phyloP scores from a whole-genome alignment of 345 rosid genomes.

The Eucalyptus dawsonii region DNA sequence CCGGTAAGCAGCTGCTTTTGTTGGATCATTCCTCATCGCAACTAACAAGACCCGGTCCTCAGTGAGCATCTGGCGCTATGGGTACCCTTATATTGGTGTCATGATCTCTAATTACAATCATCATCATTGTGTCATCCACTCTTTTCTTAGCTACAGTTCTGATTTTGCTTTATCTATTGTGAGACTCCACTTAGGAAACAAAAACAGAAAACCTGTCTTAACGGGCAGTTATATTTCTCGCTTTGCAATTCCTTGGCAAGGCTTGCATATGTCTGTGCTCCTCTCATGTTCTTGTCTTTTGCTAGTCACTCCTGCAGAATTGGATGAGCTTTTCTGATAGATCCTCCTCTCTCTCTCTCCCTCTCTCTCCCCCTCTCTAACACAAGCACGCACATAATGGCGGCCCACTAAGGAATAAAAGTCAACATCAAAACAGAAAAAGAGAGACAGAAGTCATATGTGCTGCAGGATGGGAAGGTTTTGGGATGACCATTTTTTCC shows the following conservation, averaged over 20 bases:
- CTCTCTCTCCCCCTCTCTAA: neutral
- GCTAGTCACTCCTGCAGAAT: neutral
- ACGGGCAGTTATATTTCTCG: neutral
- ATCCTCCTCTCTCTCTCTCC: neutral
- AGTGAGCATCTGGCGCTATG: neutral
- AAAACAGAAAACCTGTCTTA: neutral
- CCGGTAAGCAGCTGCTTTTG: neutral
- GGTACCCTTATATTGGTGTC: neutral
- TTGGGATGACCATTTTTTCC: neutral
- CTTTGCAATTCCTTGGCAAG: neutral
- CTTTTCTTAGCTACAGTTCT: neutral
- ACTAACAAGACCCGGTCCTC: neutral
- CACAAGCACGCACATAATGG: neutral
- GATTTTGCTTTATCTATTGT: neutral
- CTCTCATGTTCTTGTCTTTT: neutral
- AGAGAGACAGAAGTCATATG: neutral
- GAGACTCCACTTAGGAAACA: neutral
- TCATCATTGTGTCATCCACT: neutral
- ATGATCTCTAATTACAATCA: neutral
- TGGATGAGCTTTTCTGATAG: neutral
- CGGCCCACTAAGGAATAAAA: neutral
- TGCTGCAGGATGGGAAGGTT: neutral
- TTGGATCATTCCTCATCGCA: neutral
- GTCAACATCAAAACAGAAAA: neutral
- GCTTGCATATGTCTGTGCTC: neutral